Evolutionary conservation across 2,329 filamentous ascomycete species (phyloP), one percentile per base, ranked within the genome.

Genomic region (Pseudogymnoascus sp.): DNA sequence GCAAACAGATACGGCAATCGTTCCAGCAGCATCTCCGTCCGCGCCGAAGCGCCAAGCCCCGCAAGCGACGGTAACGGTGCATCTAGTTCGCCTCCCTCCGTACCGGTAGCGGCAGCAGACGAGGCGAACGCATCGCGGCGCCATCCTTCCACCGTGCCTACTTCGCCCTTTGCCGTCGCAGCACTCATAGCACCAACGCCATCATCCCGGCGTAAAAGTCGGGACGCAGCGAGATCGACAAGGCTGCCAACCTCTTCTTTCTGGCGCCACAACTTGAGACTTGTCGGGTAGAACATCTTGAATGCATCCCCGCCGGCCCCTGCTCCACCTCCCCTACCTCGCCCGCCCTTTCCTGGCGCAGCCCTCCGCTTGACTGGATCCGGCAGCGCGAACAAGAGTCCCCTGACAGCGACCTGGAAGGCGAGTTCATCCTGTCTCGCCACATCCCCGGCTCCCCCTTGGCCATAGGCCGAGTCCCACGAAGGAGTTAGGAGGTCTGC

Each of bases 281-380:
- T 91, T 0, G 87, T 87, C 0, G 95, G 95, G 71, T 95, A 99
- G 68, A 93, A 96, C 90, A 99, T 96, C 71, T 90, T 93, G 77
- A 87, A 88, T 0, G 89, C 83, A 70, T 92, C 90, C 1, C 77
- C 75, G 59, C 79, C 74, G 67, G 76, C 72, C 65, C 80, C 71
- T 4, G 65, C 65, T 29, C 68, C 66, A n/a, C 64, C 68, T 13
- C 50, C 62, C 19, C 64, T 68, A 53, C 63, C 69, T 33, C 74
- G 63, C 78, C 73, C 67, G 76, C 72, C 65, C 80, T 74, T 61
- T 62, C 70, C 65, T 62, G 71, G 64, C 68, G 69, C 53, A 70
- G 71, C 71, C 80, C 80, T 82, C n/a, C 87, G 83, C 73, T 90
- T 93, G 9, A 99, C 95, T 0, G 93, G 93, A 69, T 84, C 84